Conservation (phyloP, 2,329 filamentous ascomycete species). For the Ascochyta lentis region DNA sequence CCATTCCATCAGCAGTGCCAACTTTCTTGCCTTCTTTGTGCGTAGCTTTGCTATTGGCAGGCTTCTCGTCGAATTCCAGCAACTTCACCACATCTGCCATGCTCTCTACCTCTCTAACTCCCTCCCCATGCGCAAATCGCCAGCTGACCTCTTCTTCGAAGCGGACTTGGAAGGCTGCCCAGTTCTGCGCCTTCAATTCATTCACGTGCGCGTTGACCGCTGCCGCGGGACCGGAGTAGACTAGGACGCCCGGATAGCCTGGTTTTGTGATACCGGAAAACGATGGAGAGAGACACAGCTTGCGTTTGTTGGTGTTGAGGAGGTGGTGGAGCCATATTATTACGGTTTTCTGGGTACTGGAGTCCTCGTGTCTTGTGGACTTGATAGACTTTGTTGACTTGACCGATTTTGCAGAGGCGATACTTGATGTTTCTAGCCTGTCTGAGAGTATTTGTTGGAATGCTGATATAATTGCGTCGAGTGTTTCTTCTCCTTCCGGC, state of each 20-base stretch:
- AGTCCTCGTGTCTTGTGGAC: slow-evolving; percentile 19
- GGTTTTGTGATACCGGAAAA: slow-evolving; percentile 56
- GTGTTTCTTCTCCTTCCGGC: slow-evolving; percentile 51
- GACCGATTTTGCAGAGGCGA: background rate
- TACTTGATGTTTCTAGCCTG: background rate
- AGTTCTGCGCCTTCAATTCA: slow-evolving; percentile 52
- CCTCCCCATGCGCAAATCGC: slow-evolving; percentile 49
- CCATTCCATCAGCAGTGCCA: background rate
- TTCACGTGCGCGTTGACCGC: slow-evolving; percentile 52
- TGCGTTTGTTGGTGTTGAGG: slow-evolving; percentile 55
- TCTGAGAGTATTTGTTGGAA: slow-evolving; percentile 44
- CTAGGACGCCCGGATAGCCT: slow-evolving; percentile 54
- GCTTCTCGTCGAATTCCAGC: slow-evolving; percentile 31
- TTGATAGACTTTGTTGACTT: background rate
- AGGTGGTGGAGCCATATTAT: slow-evolving; percentile 57
- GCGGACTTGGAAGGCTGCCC: slow-evolving; percentile 56
- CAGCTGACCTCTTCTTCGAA: slow-evolving; percentile 49
- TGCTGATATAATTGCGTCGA: slow-evolving; percentile 51
- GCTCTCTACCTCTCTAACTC: slow-evolving; percentile 52
- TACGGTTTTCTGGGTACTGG: slow-evolving; percentile 40
- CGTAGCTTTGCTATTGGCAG: background rate
- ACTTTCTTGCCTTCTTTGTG: background rate
- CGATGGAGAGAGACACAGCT: slow-evolving; percentile 48
- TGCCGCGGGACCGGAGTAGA: slow-evolving; percentile 50
- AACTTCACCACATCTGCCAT: slow-evolving; percentile 54